Base-by-base conservation (phyloP, 148 eudicot species). In the Hydrangea macrophylla region DNA sequence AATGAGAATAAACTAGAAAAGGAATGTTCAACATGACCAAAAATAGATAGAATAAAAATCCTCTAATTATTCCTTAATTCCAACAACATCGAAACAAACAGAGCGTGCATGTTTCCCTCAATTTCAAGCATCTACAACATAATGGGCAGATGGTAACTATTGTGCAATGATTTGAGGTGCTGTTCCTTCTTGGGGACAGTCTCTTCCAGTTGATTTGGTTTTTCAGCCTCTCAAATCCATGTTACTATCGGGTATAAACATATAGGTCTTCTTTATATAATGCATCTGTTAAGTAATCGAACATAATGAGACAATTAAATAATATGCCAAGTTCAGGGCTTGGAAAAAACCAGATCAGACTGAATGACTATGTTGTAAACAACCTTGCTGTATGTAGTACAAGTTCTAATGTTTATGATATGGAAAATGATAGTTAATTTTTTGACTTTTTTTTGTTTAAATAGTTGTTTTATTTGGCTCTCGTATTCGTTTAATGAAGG, bases 401-500 rank as follows among this genome's bases (percentile, higher is more conserved):
- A 15, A 15, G 15, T 48, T 48, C 53, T 48, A 48, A 22, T 2
- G 0, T 18, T 18, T 48, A 15, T 48, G 6, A 5, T 45, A 45
- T 45, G 17, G 22, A 22, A 18, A 48, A 48, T 20, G 53, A n/a
- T 48, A 15, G 17, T 5, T 20, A 48, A n/a, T 1, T 63, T 27
- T 44, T 0, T 25, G 27, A 1, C n/a, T 58, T 45, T 26, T 23
- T 12, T 17, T 64, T n/a, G 25, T 54, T 42, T 64, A 20, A 33
- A 22, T 40, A 42, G 20, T 44, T 17, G 9, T 72, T 11, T 27
- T 12, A 5, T 69, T 28, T 25, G 24, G 50, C 26, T 31, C 4
- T 67, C 36, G 64, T 37, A 1, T 9, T 60, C 31, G 24, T 40
- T 25, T 66, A 32, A 33, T 67, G 25, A 32, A 93, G 98, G 98